Evolutionary conservation across 1,139 yeast genomes (phyloP).

Genomic region (Saccharomyces hybrid): DNA sequence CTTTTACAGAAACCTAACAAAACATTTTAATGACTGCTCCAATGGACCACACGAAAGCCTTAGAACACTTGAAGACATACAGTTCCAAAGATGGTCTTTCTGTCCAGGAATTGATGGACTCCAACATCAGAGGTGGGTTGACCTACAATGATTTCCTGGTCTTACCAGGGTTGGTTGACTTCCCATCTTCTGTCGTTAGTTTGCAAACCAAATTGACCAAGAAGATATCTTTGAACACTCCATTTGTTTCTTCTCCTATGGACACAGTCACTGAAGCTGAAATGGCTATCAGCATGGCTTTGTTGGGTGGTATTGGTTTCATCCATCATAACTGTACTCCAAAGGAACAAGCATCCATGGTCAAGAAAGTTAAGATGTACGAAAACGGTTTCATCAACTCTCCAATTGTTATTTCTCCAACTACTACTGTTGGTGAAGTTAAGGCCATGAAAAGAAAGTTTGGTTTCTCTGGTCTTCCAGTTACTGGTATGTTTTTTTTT

Average conservation of each 20-base stretch:
- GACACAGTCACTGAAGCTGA: slow-evolving; percentile 96
- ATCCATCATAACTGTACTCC: slow-evolving; percentile 95
- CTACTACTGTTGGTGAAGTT: slow-evolving; percentile 72
- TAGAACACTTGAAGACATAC: slow-evolving; percentile 59
- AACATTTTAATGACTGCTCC: slow-evolving; percentile 9
- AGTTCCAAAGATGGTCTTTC: slow-evolving; percentile 76
- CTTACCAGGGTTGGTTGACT: slow-evolving; percentile 89
- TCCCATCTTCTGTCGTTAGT: slow-evolving; percentile 69
- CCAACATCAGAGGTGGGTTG: slow-evolving; percentile 84
- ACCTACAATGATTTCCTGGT: slow-evolving; percentile 94
- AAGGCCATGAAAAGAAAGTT: slow-evolving; percentile 58
- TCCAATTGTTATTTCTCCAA: slow-evolving; percentile 79
- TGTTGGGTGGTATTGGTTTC: slow-evolving; percentile 98
- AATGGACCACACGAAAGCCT: slow-evolving; percentile 57
- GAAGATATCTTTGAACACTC: slow-evolving; percentile 83
- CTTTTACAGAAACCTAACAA: slow-evolving; percentile 1
- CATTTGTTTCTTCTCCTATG: slow-evolving; percentile 97
- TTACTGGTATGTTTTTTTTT: slow-evolving; percentile 77
- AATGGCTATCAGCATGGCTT: slow-evolving; percentile 98
- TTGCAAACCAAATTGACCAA: slow-evolving; percentile 84
- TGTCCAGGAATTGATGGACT: slow-evolving; percentile 79
- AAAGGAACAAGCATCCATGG: slow-evolving; percentile 98
- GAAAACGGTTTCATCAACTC: slow-evolving; percentile 96
- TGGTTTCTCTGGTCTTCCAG: slow-evolving; percentile 98
- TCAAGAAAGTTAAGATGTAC: slow-evolving; percentile 86